Evolutionary conservation across 805 yeast species (phyloP), one percentile per base, ranked within the genome.

Genomic region (Cyberlindnera euphorbiae): DNA sequence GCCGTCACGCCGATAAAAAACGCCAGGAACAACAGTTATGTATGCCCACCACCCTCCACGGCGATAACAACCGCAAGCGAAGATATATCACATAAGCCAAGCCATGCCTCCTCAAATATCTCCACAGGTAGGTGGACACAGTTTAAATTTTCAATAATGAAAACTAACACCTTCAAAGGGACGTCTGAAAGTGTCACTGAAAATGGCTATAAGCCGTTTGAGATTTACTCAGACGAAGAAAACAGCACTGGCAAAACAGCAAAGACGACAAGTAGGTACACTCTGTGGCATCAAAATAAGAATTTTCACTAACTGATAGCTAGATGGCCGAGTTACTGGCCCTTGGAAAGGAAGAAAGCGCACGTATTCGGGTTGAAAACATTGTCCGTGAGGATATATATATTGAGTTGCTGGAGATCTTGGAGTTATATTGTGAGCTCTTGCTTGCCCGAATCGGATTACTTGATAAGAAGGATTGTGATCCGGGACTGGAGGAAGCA

Each of bases 341-440:
- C 8, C 68, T 66, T 28, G 87, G 86, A 6, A 86, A 84, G 52
- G 89, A 85, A 44, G 79, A 81, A 33, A 83, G 88, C 49, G 96
- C 96, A 9, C 72, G 73, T 38, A 86, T 86, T 38, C 62, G 95
- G 33, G 90, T 85, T 4, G 96, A 87, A 55, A 82, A 83, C 49
- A 75, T 87, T 38, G 83, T 88, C 22, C 70, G 89, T 24, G 90
- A 85, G 47, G 96, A 87, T 53, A 75, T 84, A 22, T 75, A 79
- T 50, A 74, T 83, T 16, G 96, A 87, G 60, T 63, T 87, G 17
- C 62, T 87, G 35, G 96, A 88, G 56, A 74, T 75, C 30, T 59
- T 87, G 31, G 96, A 88, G 58, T 63, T 88, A 14, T 85, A 85
- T 55, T 81, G 95, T 52, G 96, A 88, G 58, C 63, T 87, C 4